These are phyloP conservation scores for Cenchrus fungigraminus DNA, from an alignment of 176 grass and related monocot genomes.

Conservation along the genomic window DNA sequence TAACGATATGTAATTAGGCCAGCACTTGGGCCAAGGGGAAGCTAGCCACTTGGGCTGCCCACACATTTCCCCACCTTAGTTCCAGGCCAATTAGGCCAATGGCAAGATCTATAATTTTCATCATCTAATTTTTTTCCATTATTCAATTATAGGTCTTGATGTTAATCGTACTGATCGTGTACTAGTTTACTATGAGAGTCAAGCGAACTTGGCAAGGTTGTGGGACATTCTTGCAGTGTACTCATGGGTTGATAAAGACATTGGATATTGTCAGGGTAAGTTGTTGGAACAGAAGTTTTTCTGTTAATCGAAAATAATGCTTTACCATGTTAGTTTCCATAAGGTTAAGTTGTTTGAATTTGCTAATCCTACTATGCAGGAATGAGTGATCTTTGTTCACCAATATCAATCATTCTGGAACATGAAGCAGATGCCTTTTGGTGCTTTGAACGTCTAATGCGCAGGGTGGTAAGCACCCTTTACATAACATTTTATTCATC, in stretches of 20 bases:
- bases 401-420: slow-evolving; percentile 87
- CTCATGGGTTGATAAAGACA: slow-evolving; percentile 93
- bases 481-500: slow-evolving; percentile 9
- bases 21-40: not conserved
- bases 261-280: slow-evolving; percentile 94
- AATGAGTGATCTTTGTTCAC: slow-evolving; percentile 99
- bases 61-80: not conserved
- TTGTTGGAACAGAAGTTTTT: slow-evolving; percentile 22
- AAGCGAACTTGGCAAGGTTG: slow-evolving; percentile 70
- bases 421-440: slow-evolving; percentile 99
- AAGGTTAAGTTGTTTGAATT: slow-evolving; percentile 25
- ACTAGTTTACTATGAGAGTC: slow-evolving; percentile 88
- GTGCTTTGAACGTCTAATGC: slow-evolving; percentile 99
- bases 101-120: not conserved
- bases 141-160: slow-evolving; percentile 72
- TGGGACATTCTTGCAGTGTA: slow-evolving; percentile 97
- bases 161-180: slow-evolving; percentile 89
- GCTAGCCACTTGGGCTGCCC: not conserved
- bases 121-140: slow-evolving; percentile 26
- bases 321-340: slow-evolving; percentile 18
- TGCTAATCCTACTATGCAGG: slow-evolving; percentile 55
- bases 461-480: slow-evolving; percentile 71
- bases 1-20: not conserved
- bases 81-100: not conserved
- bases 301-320: not conserved